Conservation (phyloP, 495 filamentous ascomycete species). For the Trichoderma reesei region DNA sequence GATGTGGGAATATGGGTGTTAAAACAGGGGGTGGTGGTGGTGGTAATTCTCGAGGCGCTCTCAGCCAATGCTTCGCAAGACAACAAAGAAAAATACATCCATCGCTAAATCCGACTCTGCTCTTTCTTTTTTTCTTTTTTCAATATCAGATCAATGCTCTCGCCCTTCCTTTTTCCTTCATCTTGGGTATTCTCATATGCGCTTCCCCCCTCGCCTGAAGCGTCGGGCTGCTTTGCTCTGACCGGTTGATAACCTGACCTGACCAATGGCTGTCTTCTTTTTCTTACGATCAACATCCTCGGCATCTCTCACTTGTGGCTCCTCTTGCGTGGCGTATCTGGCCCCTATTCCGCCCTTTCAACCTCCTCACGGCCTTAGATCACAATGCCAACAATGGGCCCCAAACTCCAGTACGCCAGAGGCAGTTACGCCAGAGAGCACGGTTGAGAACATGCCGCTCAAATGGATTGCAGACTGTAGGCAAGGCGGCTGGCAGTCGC, state of each 20-base stretch:
- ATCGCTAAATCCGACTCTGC: slow-evolving; percentile 1
- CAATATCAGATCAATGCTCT: neutral
- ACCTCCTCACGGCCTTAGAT: neutral
- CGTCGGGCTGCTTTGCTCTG: neutral
- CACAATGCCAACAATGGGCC: neutral
- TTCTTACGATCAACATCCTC: neutral
- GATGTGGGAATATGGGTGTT: too few species aligned
- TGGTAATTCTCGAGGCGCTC: neutral
- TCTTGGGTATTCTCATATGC: slow-evolving; percentile 2
- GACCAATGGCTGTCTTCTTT: neutral
- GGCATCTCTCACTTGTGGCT: neutral
- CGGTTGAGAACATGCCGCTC: neutral
- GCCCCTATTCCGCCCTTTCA: neutral
- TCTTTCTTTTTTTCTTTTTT: neutral
- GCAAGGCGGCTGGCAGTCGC: neutral
- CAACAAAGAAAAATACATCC: neutral
- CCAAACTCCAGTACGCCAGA: neutral
- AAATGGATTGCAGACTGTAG: neutral
- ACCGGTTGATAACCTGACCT: neutral
- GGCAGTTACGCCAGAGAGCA: neutral
- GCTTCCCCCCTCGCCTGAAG: neutral
- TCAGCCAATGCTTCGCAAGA: neutral
- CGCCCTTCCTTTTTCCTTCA: neutral
- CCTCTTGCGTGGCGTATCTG: neutral
- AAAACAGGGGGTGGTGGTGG: neutral